These are phyloP conservation scores for Sarocladium strictum DNA, from an alignment of 2,329 filamentous ascomycete species.

Conservation along the genomic window DNA sequence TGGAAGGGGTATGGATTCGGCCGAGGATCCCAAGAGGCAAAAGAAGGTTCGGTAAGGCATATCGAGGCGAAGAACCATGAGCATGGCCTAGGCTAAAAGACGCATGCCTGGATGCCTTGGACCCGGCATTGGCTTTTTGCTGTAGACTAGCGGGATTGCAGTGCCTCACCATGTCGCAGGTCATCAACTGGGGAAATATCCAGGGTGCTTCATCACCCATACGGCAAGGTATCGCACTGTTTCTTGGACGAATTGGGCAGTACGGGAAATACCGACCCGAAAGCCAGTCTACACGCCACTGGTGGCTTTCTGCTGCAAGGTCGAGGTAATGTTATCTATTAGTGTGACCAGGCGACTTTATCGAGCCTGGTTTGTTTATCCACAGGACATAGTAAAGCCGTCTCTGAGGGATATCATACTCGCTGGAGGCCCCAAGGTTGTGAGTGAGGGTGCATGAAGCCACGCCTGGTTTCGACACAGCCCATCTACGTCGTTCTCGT, in stretches of 20 bases:
- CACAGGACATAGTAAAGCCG: neutral
- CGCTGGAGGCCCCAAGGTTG: neutral
- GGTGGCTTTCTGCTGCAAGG: neutral
- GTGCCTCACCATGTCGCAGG: neutral
- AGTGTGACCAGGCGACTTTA: neutral
- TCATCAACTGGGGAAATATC: neutral
- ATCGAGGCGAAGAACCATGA: neutral
- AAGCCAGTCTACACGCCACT: neutral
- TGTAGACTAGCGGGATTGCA: conserved; percentile 8
- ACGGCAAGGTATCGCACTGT: neutral
- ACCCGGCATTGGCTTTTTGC: no score
- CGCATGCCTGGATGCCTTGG: neutral
- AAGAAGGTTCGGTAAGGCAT: conserved; percentile 2
- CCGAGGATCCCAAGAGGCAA: neutral
- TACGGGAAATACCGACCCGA: conserved; percentile 5
- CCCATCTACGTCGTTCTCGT: neutral
- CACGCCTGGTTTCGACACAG: neutral
- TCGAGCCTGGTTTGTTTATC: neutral
- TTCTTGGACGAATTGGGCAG: conserved; percentile 6
- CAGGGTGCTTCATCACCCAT: neutral
- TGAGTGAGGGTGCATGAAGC: neutral
- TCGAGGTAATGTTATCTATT: neutral
- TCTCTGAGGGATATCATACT: neutral
- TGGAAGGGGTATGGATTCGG: neutral
- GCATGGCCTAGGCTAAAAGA: neutral